Evolutionary conservation across 2,329 filamentous ascomycete species (phyloP), one percentile per base, ranked within the genome.

Genomic region (Aspergillus unguis): DNA sequence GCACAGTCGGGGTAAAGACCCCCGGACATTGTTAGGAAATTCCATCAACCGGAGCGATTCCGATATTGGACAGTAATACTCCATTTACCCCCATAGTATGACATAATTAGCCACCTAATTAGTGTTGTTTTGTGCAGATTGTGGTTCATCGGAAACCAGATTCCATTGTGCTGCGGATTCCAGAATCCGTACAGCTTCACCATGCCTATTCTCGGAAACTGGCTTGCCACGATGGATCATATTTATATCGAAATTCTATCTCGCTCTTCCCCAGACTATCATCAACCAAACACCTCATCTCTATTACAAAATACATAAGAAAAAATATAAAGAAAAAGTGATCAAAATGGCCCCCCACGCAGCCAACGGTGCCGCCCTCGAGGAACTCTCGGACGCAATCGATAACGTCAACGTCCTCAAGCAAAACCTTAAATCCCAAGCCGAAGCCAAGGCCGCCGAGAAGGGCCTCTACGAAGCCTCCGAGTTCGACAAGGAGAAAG

Each of bases 401-500:
- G 81, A 85, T 63, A 71, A 76, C 25, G 80, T 85, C 66, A 85
- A 85, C 62, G 73, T 85, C 48, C 74, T 83, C 60, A 84, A 83
- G 62, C 78, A 76, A 48, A 74, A 75, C 49, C 65, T 82, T 61
- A 77, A 40, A n/a, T 40, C 37, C 6, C 37, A 78, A 58, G 78
- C 76, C 65, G 7, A 49, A 8, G 10, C 27, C 27, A 5, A 80
- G 61, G 44, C 64, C 31, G 44, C 63, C 27, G 65, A 71, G 38
- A 70, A 65, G 32, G 63, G 54, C 17, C 58, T 73, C 4, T 80
- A 81, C 65, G 77, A 80, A 41, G 67, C 75, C 55, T 87, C 87
- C 54, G 76, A 85, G 59, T 90, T 91, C 68, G 87, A 91, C 69
- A 72, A 80, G 43, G 75, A 82, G 43, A 92, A 92, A 71, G 86